Conservation (phyloP, 2,329 filamentous ascomycete genomes). For the Penicillium sp. region DNA sequence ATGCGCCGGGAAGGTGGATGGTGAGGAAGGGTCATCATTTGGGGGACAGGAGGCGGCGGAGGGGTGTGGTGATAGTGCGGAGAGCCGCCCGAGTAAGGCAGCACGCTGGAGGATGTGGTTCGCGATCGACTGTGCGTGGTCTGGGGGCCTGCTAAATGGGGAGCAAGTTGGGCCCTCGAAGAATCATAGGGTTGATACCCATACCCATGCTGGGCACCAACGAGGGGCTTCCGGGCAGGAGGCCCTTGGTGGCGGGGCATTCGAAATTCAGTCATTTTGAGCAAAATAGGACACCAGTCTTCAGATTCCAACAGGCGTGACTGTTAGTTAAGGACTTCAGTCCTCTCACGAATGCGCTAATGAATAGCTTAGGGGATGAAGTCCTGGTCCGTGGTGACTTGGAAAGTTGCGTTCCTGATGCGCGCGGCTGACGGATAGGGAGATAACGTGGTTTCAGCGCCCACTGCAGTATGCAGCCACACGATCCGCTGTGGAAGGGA, state of each 20-base stretch:
- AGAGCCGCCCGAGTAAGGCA: slow-evolving; percentile 29
- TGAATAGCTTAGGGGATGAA: background rate
- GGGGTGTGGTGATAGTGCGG: slow-evolving; percentile 29
- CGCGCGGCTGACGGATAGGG: slow-evolving; percentile 22
- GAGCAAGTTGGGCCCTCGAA: slow-evolving; percentile 25
- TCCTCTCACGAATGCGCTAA: slow-evolving; percentile 6
- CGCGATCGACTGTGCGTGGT: slow-evolving; percentile 39
- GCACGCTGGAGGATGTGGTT: slow-evolving; percentile 40
- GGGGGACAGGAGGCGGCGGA: slow-evolving; percentile 27
- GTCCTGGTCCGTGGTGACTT: background rate
- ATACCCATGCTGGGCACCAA: slow-evolving; percentile 25
- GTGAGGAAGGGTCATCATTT: slow-evolving; percentile 28
- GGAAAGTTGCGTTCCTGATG: slow-evolving; percentile 11
- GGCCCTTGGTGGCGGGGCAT: slow-evolving; percentile 36
- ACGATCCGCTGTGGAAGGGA: background rate
- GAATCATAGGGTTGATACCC: slow-evolving; percentile 30
- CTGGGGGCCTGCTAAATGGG: slow-evolving; percentile 28
- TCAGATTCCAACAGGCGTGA: slow-evolving; percentile 15
- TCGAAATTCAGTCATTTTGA: slow-evolving; percentile 41
- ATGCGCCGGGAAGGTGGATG: slow-evolving; percentile 34
- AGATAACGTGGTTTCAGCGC: slow-evolving; percentile 22
- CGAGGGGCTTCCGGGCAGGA: slow-evolving; percentile 33
- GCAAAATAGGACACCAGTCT: slow-evolving; percentile 30
- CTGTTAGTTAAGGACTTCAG: background rate
- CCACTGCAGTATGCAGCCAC: slow-evolving; percentile 16